Evolutionary conservation across 2,329 filamentous ascomycete genomes (phyloP).

Genomic region (Drechslerella dactyloides): DNA sequence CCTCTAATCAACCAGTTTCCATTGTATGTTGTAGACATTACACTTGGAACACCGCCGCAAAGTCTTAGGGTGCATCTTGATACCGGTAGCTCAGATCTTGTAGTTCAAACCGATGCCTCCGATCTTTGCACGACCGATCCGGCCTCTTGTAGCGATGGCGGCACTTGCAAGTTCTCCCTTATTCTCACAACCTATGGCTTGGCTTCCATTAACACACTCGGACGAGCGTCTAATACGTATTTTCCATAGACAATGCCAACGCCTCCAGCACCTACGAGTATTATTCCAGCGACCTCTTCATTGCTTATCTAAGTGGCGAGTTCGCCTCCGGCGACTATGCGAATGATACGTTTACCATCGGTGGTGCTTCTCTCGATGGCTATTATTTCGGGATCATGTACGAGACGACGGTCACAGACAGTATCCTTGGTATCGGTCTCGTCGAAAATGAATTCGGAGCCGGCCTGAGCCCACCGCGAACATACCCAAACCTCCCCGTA

Average conservation of each 20-base stretch:
- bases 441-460: conserved; percentile 77
- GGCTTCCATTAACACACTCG: neutral
- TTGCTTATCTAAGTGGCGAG: conserved; percentile 83
- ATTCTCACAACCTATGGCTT: neutral
- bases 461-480: conserved; percentile 61
- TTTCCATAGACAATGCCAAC: conserved; percentile 64
- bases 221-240: neutral
- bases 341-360: conserved; percentile 72
- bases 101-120: conserved; percentile 72
- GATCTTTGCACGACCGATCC: conserved; percentile 63
- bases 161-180: conserved; percentile 63
- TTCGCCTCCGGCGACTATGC: conserved; percentile 80
- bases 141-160: conserved; percentile 67
- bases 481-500: conserved; percentile 74
- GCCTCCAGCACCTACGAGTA: conserved; percentile 77
- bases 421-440: conserved; percentile 86
- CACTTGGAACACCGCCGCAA: conserved; percentile 69
- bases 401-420: conserved; percentile 59
- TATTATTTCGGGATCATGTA: conserved; percentile 80
- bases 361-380: conserved; percentile 62
- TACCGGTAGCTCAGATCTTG: conserved; percentile 73
- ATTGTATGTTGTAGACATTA: conserved; percentile 69
- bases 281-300: conserved; percentile 79
- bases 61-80: conserved; percentile 68
- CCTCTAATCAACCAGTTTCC: conserved; percentile 53